Evolutionary conservation across 805 yeast genomes (phyloP), one percentile per base, ranked within the genome.

Genomic region (Starmerella cellae): DNA sequence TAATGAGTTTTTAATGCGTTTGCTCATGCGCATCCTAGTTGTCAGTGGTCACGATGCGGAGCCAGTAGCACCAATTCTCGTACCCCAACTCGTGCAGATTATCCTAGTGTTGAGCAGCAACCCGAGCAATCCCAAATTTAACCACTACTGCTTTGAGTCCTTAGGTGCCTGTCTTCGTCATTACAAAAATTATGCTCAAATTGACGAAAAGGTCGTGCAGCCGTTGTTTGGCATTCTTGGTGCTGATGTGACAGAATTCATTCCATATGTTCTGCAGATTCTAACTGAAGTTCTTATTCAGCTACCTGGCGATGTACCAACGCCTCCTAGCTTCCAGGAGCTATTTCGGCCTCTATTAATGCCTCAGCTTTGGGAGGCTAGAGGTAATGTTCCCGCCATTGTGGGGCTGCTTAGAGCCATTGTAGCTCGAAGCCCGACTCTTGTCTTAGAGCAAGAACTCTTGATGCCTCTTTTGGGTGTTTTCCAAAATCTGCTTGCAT

Each of bases 101-200:
- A 68, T 87, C 38, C 69, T 68, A 14, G 73, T 75, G 14, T 84
- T 87, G 42, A 67, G 85, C 20, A 77, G 76, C 53, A 91, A 91
- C 55, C 99, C 99, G 5, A 82, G 97, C 4, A 91, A 91, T 62
- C 98, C 99, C 35, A 75, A 79, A 53, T 91, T 91, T 56, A 74
- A 85, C 5, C 98, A 91, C 61, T 93, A 77, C 57, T 69, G 82
- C 3, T 91, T 91, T 59, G 99, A 91, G 66, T 71, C 94, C 8
- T 68, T 91, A 45, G 88, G 91, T 21, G 79, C 78, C 4, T 64
- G 87, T 38, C 64, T 87, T 45, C 77, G 78, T 50, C 77, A 60
- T 55, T 44, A 60, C 4, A 48, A 56, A 11, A 19, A 45, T 29
- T 35, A 29, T 34, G 30, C n/a, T 8, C 27, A 11, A 8, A 63